These are phyloP conservation scores for Athelia psychrophila DNA, from an alignment of 1,284 basidiomycete species.

Conservation along the genomic window DNA sequence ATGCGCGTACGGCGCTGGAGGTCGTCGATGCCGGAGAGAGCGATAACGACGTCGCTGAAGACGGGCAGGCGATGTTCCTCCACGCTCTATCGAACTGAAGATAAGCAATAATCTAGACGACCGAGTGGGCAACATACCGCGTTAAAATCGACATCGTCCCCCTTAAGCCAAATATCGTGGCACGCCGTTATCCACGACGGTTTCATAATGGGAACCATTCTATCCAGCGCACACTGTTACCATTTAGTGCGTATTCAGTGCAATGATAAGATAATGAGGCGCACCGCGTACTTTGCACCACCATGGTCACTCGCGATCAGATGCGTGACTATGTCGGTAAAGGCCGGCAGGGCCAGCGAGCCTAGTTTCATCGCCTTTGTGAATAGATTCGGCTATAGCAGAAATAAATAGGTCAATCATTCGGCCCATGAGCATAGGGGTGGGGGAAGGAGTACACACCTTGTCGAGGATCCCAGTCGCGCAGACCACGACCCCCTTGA, in stretches of 20 bases:
- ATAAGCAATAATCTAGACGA: background rate
- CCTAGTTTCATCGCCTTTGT: conserved; percentile 76
- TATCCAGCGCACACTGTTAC: conserved; percentile 67
- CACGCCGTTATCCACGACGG: conserved; percentile 71
- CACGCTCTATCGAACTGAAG: conserved; percentile 40
- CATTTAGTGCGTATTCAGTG: background rate
- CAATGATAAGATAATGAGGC: conserved; percentile 14
- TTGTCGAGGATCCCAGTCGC: conserved; percentile 73
- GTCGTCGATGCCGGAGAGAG: conserved; percentile 65
- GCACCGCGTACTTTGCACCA: conserved; percentile 73
- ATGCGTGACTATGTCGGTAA: conserved; percentile 81
- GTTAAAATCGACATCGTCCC: conserved; percentile 68
- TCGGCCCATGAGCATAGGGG: background rate
- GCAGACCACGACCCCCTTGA: conserved; percentile 62
- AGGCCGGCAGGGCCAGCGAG: conserved; percentile 58
- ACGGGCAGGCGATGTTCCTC: conserved; percentile 56
- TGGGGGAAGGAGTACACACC: conserved; percentile 31
- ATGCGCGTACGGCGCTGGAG: conserved; percentile 52
- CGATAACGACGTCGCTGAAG: conserved; percentile 62
- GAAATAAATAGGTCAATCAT: conserved; percentile 2
- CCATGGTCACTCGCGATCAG: conserved; percentile 68
- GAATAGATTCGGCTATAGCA: conserved; percentile 56
- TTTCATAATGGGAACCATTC: conserved; percentile 69
- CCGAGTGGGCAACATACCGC: conserved; percentile 28
- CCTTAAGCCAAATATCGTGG: conserved; percentile 70